Evolutionary conservation across 257 asterid genomes (phyloP).

Genomic region (Euphrasia confusa): DNA sequence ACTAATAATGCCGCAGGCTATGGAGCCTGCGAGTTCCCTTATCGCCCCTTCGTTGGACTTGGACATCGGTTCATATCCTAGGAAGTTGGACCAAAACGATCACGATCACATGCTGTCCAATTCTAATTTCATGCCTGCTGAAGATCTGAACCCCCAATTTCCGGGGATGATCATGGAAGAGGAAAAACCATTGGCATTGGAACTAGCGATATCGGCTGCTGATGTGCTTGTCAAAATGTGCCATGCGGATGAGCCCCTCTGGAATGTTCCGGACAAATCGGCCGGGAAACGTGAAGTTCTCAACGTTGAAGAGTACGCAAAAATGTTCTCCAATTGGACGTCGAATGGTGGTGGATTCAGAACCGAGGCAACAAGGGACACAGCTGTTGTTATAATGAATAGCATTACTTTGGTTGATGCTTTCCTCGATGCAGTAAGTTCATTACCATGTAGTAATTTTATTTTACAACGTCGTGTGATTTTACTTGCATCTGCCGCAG

Average conservation of each 20-base stretch:
- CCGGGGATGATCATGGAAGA: conserved; percentile 60
- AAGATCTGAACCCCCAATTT: conserved; percentile 34
- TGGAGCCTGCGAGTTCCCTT: conserved; percentile 34
- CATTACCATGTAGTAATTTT: conserved; percentile 50
- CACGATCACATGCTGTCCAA: conserved; percentile 35
- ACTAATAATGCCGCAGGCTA: conserved; percentile 28
- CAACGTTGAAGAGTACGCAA: conserved; percentile 60
- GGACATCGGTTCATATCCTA: conserved; percentile 50
- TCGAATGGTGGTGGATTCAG: conserved; percentile 29
- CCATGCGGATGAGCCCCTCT: conserved; percentile 59
- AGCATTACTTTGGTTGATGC: conserved; percentile 90
- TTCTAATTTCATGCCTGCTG: conserved; percentile 44
- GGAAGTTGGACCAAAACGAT: conserved; percentile 47
- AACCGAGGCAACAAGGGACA: conserved; percentile 68
- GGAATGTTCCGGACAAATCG: conserved; percentile 31
- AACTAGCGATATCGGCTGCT: conserved; percentile 58
- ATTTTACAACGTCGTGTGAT: background rate
- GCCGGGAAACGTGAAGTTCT: conserved; percentile 35
- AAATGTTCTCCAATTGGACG: conserved; percentile 61
- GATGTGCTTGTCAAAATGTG: conserved; percentile 70
- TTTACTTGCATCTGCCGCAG: conserved; percentile 28
- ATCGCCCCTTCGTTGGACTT: conserved; percentile 55
- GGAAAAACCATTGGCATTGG: conserved; percentile 65
- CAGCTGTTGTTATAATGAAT: conserved; percentile 81
- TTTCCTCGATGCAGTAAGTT: conserved; percentile 74